A percentile compares a stretch with the other conserved stretches of the same genome.
These are phyloP conservation scores for Sugiyamaella grinbergsii DNA, from an alignment of 1,139 yeast genomes.

Conservation along the genomic window DNA sequence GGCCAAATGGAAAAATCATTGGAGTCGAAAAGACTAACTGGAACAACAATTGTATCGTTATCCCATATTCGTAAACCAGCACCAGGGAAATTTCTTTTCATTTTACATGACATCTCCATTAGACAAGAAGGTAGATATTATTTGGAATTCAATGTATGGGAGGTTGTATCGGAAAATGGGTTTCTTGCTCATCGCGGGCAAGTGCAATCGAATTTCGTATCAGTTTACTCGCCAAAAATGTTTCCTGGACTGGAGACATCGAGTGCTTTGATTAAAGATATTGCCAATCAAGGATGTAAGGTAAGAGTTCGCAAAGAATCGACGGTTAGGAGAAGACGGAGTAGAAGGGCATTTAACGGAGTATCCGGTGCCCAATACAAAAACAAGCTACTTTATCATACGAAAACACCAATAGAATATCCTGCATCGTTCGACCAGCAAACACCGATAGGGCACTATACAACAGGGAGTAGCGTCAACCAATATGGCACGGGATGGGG, in stretches of 20 bases:
- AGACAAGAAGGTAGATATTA: constrained; percentile 43
- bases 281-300: constrained; percentile 42
- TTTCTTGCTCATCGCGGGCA: constrained; percentile 34
- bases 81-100: constrained; percentile 38
- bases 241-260: constrained; percentile 44
- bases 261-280: constrained; percentile 41
- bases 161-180: constrained; percentile 32
- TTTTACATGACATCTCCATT: constrained; percentile 41
- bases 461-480: neutral
- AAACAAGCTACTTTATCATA: constrained; percentile 5
- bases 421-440: constrained; percentile 6
- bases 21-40: constrained; percentile 31
- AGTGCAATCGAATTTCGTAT: constrained; percentile 34
- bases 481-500: constrained; percentile 7
- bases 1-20: constrained; percentile 20
- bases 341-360: constrained; percentile 14
- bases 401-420: constrained; percentile 14
- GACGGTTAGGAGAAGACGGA: constrained; percentile 28
- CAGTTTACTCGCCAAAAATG: constrained; percentile 43
- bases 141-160: constrained; percentile 39
- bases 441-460: neutral
- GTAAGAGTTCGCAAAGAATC: constrained; percentile 42
- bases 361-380: constrained; percentile 1
- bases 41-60: constrained; percentile 35
- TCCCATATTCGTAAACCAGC: constrained; percentile 35